These are phyloP conservation scores for Nadsonia starkeyi-henricii DNA, from an alignment of 1,139 yeast genomes.

Conservation along the genomic window DNA sequence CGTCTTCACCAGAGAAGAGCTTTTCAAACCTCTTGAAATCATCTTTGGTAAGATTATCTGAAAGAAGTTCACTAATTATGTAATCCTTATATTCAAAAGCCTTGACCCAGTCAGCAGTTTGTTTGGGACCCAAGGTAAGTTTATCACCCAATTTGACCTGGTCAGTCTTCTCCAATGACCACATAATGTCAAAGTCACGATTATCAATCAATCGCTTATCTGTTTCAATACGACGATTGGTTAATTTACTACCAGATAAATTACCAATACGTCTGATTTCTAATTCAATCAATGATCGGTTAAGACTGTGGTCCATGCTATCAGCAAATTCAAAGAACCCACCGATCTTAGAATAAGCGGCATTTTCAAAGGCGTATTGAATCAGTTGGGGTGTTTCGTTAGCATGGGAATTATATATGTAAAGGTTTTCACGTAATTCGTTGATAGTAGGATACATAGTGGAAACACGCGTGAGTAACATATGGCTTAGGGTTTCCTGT, in stretches of 20 bases:
- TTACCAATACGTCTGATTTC: conserved; percentile 9
- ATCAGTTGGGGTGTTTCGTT: conserved; percentile 36
- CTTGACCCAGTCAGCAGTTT: conserved; percentile 14
- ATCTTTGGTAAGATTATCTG: not conserved
- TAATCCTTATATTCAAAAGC: conserved; percentile 7
- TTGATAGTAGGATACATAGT: conserved; percentile 26
- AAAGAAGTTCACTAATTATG: not conserved
- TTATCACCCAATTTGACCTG: conserved; percentile 8
- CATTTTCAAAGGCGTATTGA: conserved; percentile 37
- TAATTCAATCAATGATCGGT: conserved; percentile 8
- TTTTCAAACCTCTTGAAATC: not conserved
- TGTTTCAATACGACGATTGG: not conserved
- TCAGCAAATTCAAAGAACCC: conserved; percentile 36
- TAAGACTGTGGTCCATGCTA: conserved; percentile 16
- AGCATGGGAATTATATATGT: conserved; percentile 38
- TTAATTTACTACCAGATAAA: not conserved
- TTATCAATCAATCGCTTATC: conserved; percentile 11
- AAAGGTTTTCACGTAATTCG: conserved; percentile 11
- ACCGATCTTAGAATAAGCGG: conserved; percentile 45
- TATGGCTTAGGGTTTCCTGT: conserved; percentile 57
- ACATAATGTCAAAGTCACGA: conserved; percentile 19
- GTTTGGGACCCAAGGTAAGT: conserved; percentile 15
- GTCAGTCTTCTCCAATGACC: conserved; percentile 10
- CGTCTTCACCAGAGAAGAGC: not conserved
- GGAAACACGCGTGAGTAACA: conserved; percentile 35